Evolutionary conservation across 2,329 filamentous ascomycete species (phyloP), one percentile per base, ranked within the genome.

Genomic region (Metarhizium guizhouense): DNA sequence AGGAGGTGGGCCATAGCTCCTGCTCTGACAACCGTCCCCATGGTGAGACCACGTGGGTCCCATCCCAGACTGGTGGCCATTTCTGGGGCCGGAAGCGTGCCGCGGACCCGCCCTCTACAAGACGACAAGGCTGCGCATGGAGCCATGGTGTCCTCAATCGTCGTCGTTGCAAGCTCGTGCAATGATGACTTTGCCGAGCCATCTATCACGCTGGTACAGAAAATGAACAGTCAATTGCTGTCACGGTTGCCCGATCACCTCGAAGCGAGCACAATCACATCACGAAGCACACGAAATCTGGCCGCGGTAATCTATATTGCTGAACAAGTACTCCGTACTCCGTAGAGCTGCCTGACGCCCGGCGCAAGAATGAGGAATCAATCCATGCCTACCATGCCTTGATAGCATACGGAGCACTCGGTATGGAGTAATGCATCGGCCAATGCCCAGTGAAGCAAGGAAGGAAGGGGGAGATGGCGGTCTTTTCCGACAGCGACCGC

Each of bases 51-150:
- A 57, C 57, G 56, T 59, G 58, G 56, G 54, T 52, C 58, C 38
- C 20, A 18, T 51, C 45, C 45, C 43, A 48, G 47, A 50, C 18
- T 18, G 14, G 34, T 34, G 53, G 45, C 29, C 49, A 25, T 36
- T 30, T 50, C 38, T 50, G 50, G 45, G 43, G 51, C 52, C 56
- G 58, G 58, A 58, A 59, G 58, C 54, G 42, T 56, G 42, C 58
- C 58, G 56, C 54, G 56, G 58, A 43, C 56, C 58, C 58, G 52
- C 58, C n/a, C 42, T 4, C 20, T 52, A 40, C 38, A 36, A 2
- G 7, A 18, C 34, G 34, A 20, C 49, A 34, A 38, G 49, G 32
- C 49, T 49, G 30, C n/a, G 20, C 18, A 10, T 6, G 18, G n/a
- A 49, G 25, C 25, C 45, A 47, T 40, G 34, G 34, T 10, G 25